Evolutionary conservation across 768 basidiomycete genomes (phyloP), one percentile per base, ranked within the genome.

Genomic region (Clavulina sp.): DNA sequence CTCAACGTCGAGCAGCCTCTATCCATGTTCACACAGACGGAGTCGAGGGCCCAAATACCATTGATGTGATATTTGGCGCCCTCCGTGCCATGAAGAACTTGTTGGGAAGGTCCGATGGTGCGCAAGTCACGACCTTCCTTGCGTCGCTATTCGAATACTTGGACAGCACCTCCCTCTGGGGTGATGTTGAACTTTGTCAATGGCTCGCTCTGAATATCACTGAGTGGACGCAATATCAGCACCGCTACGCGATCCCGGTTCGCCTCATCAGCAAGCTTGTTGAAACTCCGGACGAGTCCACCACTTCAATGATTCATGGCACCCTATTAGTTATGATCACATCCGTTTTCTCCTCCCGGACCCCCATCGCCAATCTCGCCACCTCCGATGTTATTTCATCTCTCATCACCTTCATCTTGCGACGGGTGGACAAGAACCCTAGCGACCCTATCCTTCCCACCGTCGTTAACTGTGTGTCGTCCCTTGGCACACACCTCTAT

Each of bases 191-290:
- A 4, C 78, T 87, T 58, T 92, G 81, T 60, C 74, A 78, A 51
- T 96, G 89, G 89, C 70, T 87, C 52, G 76, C 81, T 9, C 74
- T 78, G 53, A 80, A 75, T 59, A 71, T 76, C 4, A 78, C 78
- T n/a, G 81, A 86, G 59, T 92, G 86, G 84, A 75, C 84, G 4
- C 86, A 84, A 60, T 87, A 92, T 57, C 92, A 92, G 62, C 92
- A 92, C 64, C 82, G 92, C 24, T 93, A 85, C 60, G 82, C 81
- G 24, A 76, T 95, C 4, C 86, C 91, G 2, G 84, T 86, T 1
- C 76, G 80, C 61, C 68, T 93, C 3, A 78, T 93, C 9, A 88
- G 92, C 59, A 73, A 74, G 24, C 72, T 95, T 3, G 69, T 78
- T 21, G 72, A 75, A 55, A 72, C 71, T 43, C 36, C 36, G 1